phyloP scores from a whole-genome alignment of 2,329 filamentous ascomycete genomes.

The Verticillium dahliae region DNA sequence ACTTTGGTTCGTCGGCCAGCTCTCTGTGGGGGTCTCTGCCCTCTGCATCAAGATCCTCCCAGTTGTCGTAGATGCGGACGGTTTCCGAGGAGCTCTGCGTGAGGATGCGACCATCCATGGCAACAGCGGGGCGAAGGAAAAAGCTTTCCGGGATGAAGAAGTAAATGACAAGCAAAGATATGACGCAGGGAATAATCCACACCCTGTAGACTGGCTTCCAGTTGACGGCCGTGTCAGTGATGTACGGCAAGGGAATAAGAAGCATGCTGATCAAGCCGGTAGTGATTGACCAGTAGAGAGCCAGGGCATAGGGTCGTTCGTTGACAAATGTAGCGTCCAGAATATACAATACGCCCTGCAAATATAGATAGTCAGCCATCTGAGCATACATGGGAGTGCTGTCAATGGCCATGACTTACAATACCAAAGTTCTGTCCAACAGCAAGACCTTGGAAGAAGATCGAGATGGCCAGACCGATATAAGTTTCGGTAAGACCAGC shows the following conservation, averaged over 20 bases:
- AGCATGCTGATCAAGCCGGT: conserved; percentile 16
- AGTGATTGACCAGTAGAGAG: conserved; percentile 24
- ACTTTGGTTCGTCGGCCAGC: not conserved
- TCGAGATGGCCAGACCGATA: conserved; percentile 20
- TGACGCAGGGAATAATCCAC: conserved; percentile 18
- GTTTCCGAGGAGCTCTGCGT: conserved; percentile 29
- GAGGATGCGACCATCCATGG: conserved; percentile 31
- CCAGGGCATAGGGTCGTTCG: conserved; percentile 25
- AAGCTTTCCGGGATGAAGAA: conserved; percentile 29
- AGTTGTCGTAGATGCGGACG: conserved; percentile 26
- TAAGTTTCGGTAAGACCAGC: conserved; percentile 18
- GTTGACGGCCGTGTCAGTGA: conserved; percentile 16
- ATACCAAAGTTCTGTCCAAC: conserved; percentile 22
- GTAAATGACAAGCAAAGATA: conserved; percentile 20
- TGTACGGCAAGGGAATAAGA: conserved; percentile 18
- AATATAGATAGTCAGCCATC: not conserved
- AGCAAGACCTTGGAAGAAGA: conserved; percentile 19
- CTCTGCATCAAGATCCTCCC: conserved; percentile 15
- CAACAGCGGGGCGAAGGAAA: conserved; percentile 31
- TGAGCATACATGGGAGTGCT: not conserved
- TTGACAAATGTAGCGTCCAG: conserved; percentile 32
- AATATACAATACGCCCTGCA: conserved; percentile 24
- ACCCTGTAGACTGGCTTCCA: conserved; percentile 26
- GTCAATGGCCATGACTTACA: conserved; percentile 9
- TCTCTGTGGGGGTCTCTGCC: not conserved